A percentile compares a stretch with the other conserved stretches of the same genome.
phyloP scores from a whole-genome alignment of 106 monocot genomes.

The Dendrobium chrysotoxum region DNA sequence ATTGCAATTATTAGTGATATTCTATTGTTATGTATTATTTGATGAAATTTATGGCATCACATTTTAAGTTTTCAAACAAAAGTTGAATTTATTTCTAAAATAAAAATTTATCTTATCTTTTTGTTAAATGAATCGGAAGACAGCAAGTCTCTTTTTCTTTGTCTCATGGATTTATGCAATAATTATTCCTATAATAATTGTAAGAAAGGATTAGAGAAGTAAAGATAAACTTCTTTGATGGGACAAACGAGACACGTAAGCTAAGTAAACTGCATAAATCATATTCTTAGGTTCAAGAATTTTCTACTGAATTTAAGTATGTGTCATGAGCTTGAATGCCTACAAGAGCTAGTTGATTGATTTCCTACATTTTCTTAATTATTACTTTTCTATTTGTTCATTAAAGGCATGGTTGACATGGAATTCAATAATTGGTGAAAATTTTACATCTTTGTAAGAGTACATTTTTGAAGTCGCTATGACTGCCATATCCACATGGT shows the following conservation, averaged over 20 bases:
- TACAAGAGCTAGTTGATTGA: background rate
- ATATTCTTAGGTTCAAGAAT: background rate
- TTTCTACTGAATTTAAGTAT: background rate
- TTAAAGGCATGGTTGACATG: background rate
- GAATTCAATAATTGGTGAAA: background rate
- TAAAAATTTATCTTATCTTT: background rate
- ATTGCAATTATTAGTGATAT: background rate
- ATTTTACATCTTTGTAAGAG: background rate
- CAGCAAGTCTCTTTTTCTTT: background rate
- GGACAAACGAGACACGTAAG: background rate
- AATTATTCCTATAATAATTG: background rate
- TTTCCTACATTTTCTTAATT: background rate
- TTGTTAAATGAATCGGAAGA: background rate
- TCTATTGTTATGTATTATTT: background rate
- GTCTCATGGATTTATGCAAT: background rate
- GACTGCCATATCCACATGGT: too few species aligned
- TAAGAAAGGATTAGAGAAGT: background rate
- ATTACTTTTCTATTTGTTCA: background rate
- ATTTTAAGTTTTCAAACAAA: background rate
- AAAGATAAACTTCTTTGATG: background rate
- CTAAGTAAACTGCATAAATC: background rate
- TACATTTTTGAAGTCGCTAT: too few species aligned
- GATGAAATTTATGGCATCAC: conserved; percentile 1
- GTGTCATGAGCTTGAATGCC: background rate
- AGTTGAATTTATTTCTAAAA: background rate